A percentile compares a stretch with the other conserved stretches of the same genome.
Evolutionary conservation across 495 filamentous ascomycete genomes (phyloP).

Genomic region (Jackrogersella minutella): DNA sequence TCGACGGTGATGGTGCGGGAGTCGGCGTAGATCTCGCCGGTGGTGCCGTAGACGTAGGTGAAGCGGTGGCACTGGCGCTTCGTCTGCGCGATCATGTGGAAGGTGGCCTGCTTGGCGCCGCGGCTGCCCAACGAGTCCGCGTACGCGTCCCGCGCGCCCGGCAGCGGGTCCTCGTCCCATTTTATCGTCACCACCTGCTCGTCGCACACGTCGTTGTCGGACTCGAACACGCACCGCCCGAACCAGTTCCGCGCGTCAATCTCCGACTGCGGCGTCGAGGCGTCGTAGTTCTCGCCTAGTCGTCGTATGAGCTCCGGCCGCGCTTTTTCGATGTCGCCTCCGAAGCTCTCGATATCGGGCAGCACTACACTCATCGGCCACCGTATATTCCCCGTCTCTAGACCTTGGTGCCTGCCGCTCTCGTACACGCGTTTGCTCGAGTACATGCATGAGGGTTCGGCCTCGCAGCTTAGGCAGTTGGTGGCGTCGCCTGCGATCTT

Average conservation of each 20-base stretch:
- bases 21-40: constrained; percentile 86
- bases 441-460: constrained; percentile 77
- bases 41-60: constrained; percentile 82
- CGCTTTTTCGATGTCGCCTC: constrained; percentile 51
- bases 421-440: constrained; percentile 87
- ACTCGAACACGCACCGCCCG: constrained; percentile 92
- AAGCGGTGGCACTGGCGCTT: constrained; percentile 85
- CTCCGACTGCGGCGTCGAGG: constrained; percentile 55
- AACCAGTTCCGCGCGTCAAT: constrained; percentile 79
- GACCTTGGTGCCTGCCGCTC: constrained; percentile 48
- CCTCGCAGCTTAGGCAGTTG: constrained; percentile 82
- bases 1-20: constrained; percentile 69
- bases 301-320: constrained; percentile 54
- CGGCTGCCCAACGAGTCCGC: constrained; percentile 49
- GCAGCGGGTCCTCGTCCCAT: constrained; percentile 75
- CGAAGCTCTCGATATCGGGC: constrained; percentile 86
- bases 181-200: constrained; percentile 86
- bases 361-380: constrained; percentile 92
- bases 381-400: constrained; percentile 62
- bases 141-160: neutral
- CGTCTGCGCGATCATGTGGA: constrained; percentile 94
- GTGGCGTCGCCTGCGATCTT: constrained; percentile 74
- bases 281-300: constrained; percentile 75
- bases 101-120: constrained; percentile 81
- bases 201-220: constrained; percentile 90